Percentiles rank a stretch among this genome's conserved stretches.
These are phyloP conservation scores for Phytophthora sp. DNA, from an alignment of 352 stramenopile genomes.

Conservation along the genomic window DNA sequence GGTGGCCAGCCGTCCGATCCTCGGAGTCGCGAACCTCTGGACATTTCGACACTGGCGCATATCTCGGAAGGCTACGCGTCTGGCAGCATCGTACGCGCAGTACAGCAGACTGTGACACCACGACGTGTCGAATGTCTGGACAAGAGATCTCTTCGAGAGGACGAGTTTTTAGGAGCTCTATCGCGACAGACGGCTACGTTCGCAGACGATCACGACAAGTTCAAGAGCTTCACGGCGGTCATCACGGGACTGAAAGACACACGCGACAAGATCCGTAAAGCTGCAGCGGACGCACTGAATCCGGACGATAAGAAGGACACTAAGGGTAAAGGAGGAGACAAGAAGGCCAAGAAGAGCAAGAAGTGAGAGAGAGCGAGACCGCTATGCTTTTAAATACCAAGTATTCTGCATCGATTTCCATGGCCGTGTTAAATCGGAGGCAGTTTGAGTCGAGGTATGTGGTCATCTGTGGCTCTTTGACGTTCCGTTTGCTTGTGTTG, in stretches of 20 bases:
- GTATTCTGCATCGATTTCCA: conserved; percentile 11
- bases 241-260: conserved; percentile 81
- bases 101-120: conserved; percentile 81
- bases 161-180: conserved; percentile 88
- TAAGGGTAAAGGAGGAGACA: conserved; percentile 50
- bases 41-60: conserved; percentile 90
- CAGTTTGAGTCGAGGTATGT: conserved; percentile 33
- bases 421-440: conserved; percentile 27
- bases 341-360: conserved; percentile 76
- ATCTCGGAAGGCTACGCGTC: conserved; percentile 93
- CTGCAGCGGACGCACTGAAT: conserved; percentile 60
- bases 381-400: conserved; percentile 30
- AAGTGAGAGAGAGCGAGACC: too few relatives aligned
- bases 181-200: conserved; percentile 72
- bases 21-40: conserved; percentile 53
- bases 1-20: too few relatives aligned
- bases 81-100: conserved; percentile 79
- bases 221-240: conserved; percentile 75
- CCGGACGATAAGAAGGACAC: conserved; percentile 70
- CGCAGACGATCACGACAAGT: conserved; percentile 74
- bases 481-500: conserved; percentile 23
- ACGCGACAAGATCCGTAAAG: conserved; percentile 70
- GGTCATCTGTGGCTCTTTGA: conserved; percentile 1
- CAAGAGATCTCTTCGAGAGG: conserved; percentile 77
- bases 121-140: conserved; percentile 80